These are phyloP conservation scores for Malbranchea zuffiana DNA, from an alignment of 2,329 filamentous ascomycete genomes.

Conservation along the genomic window DNA sequence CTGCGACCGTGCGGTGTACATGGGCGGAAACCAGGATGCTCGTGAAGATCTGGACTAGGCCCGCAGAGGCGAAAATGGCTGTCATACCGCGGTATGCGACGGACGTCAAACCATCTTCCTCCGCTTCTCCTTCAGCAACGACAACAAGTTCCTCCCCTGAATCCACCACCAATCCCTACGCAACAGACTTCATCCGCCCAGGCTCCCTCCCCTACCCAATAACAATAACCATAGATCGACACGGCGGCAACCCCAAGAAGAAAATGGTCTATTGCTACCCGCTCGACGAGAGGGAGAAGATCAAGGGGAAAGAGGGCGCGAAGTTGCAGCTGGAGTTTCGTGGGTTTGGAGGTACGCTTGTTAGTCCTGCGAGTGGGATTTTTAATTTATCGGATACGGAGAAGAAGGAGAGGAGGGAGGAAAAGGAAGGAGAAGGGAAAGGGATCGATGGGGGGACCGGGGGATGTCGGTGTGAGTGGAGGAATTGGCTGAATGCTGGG, in stretches of 20 bases:
- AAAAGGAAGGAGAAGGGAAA: conserved; percentile 16
- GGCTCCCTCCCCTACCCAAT: conserved; percentile 53
- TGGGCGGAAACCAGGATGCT: conserved; percentile 52
- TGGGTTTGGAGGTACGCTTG: conserved; percentile 39
- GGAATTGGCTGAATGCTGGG: conserved; percentile 37
- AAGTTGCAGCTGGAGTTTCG: conserved; percentile 45
- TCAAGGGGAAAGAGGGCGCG: conserved; percentile 35
- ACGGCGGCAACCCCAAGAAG: conserved; percentile 43
- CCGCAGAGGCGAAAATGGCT: conserved; percentile 21
- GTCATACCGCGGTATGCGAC: no score
- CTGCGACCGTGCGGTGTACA: conserved; percentile 43
- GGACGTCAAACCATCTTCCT: conserved; percentile 14
- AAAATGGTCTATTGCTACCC: conserved; percentile 53
- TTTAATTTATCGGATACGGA: conserved; percentile 22
- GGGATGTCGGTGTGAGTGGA: conserved; percentile 51
- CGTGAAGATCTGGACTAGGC: conserved; percentile 52
- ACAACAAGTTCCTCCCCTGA: conserved; percentile 21
- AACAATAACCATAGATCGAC: conserved; percentile 49
- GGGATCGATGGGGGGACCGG: conserved; percentile 48
- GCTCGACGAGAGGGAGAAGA: conserved; percentile 38
- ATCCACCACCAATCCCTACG: conserved; percentile 22
- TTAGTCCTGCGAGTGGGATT: conserved; percentile 42
- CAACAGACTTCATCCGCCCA: conserved; percentile 40
- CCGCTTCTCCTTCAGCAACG: conserved; percentile 10
- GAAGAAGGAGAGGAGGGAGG: conserved; percentile 14